These are phyloP conservation scores for Scedosporium dehoogii DNA, from an alignment of 2,329 filamentous ascomycete species.

Conservation along the genomic window DNA sequence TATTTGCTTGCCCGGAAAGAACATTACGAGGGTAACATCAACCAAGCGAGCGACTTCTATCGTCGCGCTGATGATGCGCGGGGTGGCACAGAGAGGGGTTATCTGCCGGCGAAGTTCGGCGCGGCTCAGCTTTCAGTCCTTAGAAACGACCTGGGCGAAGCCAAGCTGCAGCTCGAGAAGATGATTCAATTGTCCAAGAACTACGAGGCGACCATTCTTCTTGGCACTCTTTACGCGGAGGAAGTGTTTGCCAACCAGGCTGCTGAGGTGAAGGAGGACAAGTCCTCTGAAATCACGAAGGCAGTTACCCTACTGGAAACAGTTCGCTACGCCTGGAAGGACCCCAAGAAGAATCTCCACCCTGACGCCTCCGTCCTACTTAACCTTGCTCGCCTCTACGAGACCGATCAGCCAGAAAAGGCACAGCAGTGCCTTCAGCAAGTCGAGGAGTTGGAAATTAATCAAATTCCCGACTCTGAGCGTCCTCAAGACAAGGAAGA, in stretches of 20 bases:
- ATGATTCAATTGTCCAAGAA: slow-evolving; percentile 78
- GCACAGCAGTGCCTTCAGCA: slow-evolving; percentile 85
- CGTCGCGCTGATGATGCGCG: slow-evolving; percentile 82
- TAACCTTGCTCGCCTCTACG: slow-evolving; percentile 86
- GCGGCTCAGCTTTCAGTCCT: slow-evolving; percentile 80
- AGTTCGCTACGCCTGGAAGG: slow-evolving; percentile 84
- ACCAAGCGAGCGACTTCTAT: slow-evolving; percentile 78
- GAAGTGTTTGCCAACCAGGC: slow-evolving; percentile 78
- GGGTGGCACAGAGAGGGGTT: slow-evolving; percentile 83
- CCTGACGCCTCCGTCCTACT: slow-evolving; percentile 82
- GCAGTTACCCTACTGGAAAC: slow-evolving; percentile 75
- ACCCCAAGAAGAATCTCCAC: slow-evolving; percentile 71
- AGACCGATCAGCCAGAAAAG: slow-evolving; percentile 76
- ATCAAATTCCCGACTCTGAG: slow-evolving; percentile 64
- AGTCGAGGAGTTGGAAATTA: slow-evolving; percentile 81
- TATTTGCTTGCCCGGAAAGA: slow-evolving; percentile 88
- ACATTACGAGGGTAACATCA: slow-evolving; percentile 67
- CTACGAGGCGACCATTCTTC: slow-evolving; percentile 81
- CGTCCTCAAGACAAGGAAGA: slow-evolving; percentile 45
- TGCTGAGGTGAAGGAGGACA: slow-evolving; percentile 71
- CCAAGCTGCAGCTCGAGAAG: slow-evolving; percentile 89
- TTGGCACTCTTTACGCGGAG: slow-evolving; percentile 88
- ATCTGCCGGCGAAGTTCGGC: slow-evolving; percentile 89
- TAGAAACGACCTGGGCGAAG: slow-evolving; percentile 77
- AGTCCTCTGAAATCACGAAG: slow-evolving; percentile 74